Conservation (phyloP, 2,329 filamentous ascomycete species). For the Neofusicoccum umdonicola region DNA sequence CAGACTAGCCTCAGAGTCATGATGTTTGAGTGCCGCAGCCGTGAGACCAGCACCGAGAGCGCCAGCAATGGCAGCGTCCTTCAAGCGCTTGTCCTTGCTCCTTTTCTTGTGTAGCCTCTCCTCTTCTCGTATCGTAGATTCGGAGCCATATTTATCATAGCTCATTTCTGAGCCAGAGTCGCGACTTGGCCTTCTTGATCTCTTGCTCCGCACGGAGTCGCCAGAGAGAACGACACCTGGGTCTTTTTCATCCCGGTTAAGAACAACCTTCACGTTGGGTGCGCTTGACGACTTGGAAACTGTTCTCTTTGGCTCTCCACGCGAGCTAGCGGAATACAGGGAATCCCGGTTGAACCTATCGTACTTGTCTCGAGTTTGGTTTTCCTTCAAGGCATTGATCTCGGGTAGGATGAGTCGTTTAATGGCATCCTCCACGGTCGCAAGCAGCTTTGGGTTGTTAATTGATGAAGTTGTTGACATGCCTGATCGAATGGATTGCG, state of each 20-base stretch:
- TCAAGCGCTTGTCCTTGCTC: constrained; percentile 50
- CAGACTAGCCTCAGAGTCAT: constrained; percentile 62
- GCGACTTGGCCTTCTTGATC: constrained; percentile 55
- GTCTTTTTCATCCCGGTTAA: constrained; percentile 59
- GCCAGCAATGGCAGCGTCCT: constrained; percentile 56
- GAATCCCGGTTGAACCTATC: constrained; percentile 62
- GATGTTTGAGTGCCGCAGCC: constrained; percentile 60
- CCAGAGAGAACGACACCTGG: constrained; percentile 58
- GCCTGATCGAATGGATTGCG: constrained; percentile 60
- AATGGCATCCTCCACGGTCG: constrained; percentile 92
- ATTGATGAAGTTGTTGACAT: constrained; percentile 63
- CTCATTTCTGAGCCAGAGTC: constrained; percentile 48
- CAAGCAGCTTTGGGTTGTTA: constrained; percentile 86
- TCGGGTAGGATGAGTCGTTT: constrained; percentile 86
- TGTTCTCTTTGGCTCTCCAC: constrained; percentile 45
- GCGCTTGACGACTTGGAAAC: constrained; percentile 62
- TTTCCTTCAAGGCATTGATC: constrained; percentile 84
- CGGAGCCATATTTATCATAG: constrained; percentile 24
- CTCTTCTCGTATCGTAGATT: constrained; percentile 39
- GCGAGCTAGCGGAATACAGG: constrained; percentile 54
- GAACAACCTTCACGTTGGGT: constrained; percentile 60
- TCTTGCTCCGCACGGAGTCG: constrained; percentile 51
- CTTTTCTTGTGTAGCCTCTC: constrained; percentile 53
- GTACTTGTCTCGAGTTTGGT: constrained; percentile 70
- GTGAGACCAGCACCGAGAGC: constrained; percentile 58